Percentiles rank a stretch among this genome's conserved stretches.
phyloP scores from a whole-genome alignment of 768 basidiomycete species.

The Paxillus rubicundulus region DNA sequence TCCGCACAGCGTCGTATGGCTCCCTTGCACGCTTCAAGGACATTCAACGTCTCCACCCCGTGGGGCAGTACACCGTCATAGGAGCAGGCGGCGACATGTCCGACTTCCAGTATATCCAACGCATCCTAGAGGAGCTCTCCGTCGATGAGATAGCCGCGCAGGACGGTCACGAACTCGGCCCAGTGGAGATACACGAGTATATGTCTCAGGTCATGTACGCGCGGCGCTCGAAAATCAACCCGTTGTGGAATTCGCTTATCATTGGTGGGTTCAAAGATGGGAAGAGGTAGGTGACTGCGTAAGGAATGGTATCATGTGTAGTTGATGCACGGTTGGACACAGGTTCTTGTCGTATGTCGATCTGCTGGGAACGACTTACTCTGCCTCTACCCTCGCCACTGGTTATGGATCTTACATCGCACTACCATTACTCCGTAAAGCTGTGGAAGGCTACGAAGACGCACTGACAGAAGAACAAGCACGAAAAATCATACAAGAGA shows the following conservation, averaged over 20 bases:
- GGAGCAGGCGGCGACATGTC: constrained; percentile 97
- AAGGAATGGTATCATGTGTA: neutral
- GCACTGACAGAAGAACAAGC: constrained; percentile 78
- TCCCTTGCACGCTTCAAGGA: constrained; percentile 97
- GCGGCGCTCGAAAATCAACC: constrained; percentile 84
- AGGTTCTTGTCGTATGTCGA: constrained; percentile 96
- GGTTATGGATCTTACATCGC: constrained; percentile 94
- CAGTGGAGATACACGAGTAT: constrained; percentile 90
- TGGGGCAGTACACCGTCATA: constrained; percentile 82
- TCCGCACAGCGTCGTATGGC: constrained; percentile 80
- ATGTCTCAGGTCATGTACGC: constrained; percentile 88
- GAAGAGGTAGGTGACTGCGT: constrained; percentile 52
- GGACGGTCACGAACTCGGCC: constrained; percentile 83
- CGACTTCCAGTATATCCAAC: constrained; percentile 93
- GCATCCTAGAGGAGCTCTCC: constrained; percentile 71
- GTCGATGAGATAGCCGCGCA: constrained; percentile 76
- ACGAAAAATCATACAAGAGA: constrained; percentile 70
- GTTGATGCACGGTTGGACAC: neutral
- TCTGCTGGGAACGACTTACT: constrained; percentile 93
- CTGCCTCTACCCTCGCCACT: constrained; percentile 89
- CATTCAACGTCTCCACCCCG: constrained; percentile 80
- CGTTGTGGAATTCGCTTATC: constrained; percentile 91
- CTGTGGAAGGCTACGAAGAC: constrained; percentile 80
- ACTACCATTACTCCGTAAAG: constrained; percentile 86
- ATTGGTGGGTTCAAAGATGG: constrained; percentile 91